phyloP scores from a whole-genome alignment of 257 asterid species.

The Coffea eugenioides region DNA sequence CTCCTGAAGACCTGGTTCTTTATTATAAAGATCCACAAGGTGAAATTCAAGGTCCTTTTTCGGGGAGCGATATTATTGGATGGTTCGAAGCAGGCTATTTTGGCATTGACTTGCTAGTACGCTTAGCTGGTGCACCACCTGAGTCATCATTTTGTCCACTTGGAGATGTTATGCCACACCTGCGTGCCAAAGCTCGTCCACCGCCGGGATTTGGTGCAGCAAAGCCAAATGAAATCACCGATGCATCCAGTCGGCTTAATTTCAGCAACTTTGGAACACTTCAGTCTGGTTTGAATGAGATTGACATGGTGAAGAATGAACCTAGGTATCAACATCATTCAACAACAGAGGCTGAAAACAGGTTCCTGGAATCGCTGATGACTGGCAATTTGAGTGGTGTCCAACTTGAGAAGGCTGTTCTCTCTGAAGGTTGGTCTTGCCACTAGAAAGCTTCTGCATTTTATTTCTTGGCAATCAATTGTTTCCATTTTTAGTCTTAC shows the following conservation, averaged over 20 bases:
- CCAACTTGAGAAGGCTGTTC: constrained; percentile 54
- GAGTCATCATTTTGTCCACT: constrained; percentile 72
- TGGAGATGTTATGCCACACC: constrained; percentile 98
- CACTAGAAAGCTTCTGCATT: not conserved
- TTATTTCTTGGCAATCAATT: not conserved
- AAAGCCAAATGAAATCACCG: constrained; percentile 64
- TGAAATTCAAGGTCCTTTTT: constrained; percentile 84
- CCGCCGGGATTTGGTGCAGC: constrained; percentile 94
- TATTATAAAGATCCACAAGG: constrained; percentile 93
- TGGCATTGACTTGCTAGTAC: constrained; percentile 94
- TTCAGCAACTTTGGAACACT: constrained; percentile 43
- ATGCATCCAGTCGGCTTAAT: constrained; percentile 45
- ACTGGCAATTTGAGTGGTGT: constrained; percentile 49
- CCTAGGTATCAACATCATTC: constrained; percentile 49
- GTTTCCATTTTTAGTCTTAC: constrained; percentile 14
- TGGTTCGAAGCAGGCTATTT: constrained; percentile 98
- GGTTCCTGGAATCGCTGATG: constrained; percentile 88
- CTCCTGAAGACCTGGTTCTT: constrained; percentile 87
- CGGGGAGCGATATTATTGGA: constrained; percentile 89
- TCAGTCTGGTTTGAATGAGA: constrained; percentile 47
- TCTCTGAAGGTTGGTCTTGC: constrained; percentile 66
- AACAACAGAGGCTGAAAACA: constrained; percentile 72
- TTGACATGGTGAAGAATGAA: constrained; percentile 54
- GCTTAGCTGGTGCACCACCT: constrained; percentile 62
- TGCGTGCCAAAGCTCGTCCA: constrained; percentile 88